Percentiles rank a stretch among this genome's conserved stretches.
Conservation (phyloP, 345 rosid species). For the Salix viminalis region DNA sequence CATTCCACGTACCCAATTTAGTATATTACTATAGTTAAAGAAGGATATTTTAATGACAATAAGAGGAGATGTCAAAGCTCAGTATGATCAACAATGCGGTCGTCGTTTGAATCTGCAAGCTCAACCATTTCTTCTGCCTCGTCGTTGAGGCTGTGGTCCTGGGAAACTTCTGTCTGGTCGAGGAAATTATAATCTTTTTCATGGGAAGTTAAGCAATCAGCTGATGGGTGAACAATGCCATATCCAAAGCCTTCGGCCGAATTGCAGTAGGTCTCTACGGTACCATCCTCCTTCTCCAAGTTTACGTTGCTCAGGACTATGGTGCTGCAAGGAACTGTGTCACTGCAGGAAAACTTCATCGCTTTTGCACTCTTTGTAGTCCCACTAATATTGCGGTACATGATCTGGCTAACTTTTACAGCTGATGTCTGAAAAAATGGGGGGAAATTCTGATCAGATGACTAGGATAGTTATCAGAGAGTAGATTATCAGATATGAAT, state of each 20-base stretch:
- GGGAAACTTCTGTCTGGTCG: not conserved
- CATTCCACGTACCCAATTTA: not conserved
- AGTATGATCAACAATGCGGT: constrained; percentile 40
- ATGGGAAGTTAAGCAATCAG: constrained; percentile 72
- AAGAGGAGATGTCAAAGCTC: constrained; percentile 43
- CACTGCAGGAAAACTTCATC: constrained; percentile 88
- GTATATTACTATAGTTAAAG: constrained; percentile 8
- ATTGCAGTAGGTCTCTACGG: constrained; percentile 84
- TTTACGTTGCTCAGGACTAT: constrained; percentile 73
- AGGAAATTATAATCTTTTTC: constrained; percentile 35
- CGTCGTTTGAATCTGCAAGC: constrained; percentile 14
- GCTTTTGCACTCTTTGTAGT: constrained; percentile 69
- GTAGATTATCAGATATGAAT: not conserved
- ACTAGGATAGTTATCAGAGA: not conserved
- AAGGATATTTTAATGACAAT: not conserved
- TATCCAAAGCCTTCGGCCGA: constrained; percentile 81
- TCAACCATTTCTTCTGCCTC: constrained; percentile 8
- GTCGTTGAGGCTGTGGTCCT: not conserved
- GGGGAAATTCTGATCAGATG: not conserved
- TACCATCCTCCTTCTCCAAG: constrained; percentile 66
- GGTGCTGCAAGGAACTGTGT: constrained; percentile 78
- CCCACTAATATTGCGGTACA: constrained; percentile 83
- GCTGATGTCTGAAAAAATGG: constrained; percentile 63
- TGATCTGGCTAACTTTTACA: constrained; percentile 68
- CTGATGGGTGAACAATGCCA: constrained; percentile 82